Conservation (phyloP, 2,329 filamentous ascomycete species). For the Ascochyta pisi region DNA sequence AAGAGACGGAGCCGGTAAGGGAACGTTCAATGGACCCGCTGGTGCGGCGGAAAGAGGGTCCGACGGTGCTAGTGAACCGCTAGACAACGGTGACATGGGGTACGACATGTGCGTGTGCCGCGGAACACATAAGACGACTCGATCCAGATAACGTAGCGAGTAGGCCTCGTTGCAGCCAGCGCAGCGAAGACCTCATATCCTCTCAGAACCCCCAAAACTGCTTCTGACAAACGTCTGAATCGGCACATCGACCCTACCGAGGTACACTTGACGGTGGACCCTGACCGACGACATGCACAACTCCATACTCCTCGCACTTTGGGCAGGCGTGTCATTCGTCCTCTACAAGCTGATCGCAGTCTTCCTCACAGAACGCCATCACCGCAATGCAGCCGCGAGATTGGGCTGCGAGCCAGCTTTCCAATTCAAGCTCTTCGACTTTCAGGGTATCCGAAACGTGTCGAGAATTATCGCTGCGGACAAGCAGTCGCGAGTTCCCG, state of each 20-base stretch:
- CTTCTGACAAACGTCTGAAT: background rate
- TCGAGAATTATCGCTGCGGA: constrained; percentile 48
- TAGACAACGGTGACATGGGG: constrained; percentile 6
- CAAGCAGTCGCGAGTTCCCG: constrained; percentile 44
- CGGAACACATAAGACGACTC: background rate
- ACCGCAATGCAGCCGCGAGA: constrained; percentile 43
- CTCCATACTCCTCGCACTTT: constrained; percentile 38
- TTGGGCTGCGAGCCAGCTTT: constrained; percentile 54
- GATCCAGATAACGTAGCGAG: background rate
- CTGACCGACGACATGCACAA: constrained; percentile 31
- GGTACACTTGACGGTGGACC: background rate
- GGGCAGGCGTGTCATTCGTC: constrained; percentile 38
- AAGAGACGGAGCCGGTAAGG: background rate
- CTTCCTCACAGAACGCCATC: constrained; percentile 38
- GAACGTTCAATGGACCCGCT: background rate
- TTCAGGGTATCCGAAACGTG: constrained; percentile 61
- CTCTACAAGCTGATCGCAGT: constrained; percentile 40
- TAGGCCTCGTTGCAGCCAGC: background rate
- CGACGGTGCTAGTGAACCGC: constrained; percentile 3
- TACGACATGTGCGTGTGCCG: constrained; percentile 7
- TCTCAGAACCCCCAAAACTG: background rate
- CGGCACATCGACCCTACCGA: background rate
- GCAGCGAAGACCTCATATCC: background rate
- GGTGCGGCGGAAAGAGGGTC: constrained; percentile 9
- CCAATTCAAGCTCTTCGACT: constrained; percentile 51